Base-by-base conservation (phyloP, 768 basidiomycete genomes). In the Suillus clintonianus region DNA sequence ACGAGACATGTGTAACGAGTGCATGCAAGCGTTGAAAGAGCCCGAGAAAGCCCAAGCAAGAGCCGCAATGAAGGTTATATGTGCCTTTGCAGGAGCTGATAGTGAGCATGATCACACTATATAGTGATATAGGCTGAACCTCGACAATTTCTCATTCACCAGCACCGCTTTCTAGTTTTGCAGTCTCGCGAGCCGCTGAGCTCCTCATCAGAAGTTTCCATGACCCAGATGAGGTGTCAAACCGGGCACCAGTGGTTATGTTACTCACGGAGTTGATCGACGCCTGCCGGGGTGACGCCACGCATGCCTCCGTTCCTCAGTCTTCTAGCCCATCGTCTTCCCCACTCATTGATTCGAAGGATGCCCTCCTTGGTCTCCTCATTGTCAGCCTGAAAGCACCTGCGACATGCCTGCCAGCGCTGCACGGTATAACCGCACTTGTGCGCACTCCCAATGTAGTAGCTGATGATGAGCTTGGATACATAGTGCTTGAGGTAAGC, bases 1-100 rank as follows among this genome's bases (percentile, higher is more conserved):
- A 17, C 85, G 83, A 66, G 88, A 90, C 48, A 89, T 91, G 0
- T 91, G 90, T 65, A 84, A 87, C 61, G 93, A 97, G 71, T 95
- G 93, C 68, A 81, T 95, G 9, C 82, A 84, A 27, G 86, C 91
- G 62, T 77, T 99, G 48, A 85, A 87, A 48, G 93, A 97, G 71
- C 95, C 97, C 0, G 97, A 99, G 74, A 99, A 98, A 79, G 90
- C 86, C 72, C 92, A 95, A 73, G 95, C 96, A 1, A 88, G 88
- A 71, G 88, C 92, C 45, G 95, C 95, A 1, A 90, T 90, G 53
- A 94, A 92, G 72, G 85, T 95, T 37, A 76, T 99, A 37, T 89
- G 90, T 65, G 85, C 87, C 2, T 86, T 95, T 67, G 83, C 93
- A 74, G 78, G 83, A n/a, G 27, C 39, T 57, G 19, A 90, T 89